Conservation (phyloP, 1,284 basidiomycete genomes). For the Vanrija sp. region DNA sequence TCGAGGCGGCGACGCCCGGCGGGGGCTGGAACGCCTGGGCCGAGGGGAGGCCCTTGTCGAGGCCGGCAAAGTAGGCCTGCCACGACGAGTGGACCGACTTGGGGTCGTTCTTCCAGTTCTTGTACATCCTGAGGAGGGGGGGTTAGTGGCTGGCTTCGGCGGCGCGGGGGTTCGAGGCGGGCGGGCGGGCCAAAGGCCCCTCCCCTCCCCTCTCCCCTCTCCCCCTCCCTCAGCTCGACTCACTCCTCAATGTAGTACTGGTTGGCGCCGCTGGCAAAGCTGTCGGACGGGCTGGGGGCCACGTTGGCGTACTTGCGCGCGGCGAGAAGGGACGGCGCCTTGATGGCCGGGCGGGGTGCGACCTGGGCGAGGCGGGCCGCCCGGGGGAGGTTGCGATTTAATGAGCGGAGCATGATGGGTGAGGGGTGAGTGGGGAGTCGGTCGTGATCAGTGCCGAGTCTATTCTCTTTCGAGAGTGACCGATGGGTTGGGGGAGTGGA, state of each 20-base stretch:
- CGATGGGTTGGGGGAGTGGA: not conserved
- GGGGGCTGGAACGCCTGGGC: constrained; percentile 80
- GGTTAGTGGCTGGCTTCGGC: not conserved
- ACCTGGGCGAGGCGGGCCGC: constrained; percentile 10
- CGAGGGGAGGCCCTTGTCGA: constrained; percentile 83
- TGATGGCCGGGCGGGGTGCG: constrained; percentile 1
- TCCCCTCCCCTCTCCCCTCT: not conserved
- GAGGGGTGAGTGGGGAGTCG: not conserved
- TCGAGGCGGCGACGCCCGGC: constrained; percentile 57
- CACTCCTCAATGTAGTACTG: constrained; percentile 88
- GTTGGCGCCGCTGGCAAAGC: constrained; percentile 86
- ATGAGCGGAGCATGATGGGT: constrained; percentile 27
- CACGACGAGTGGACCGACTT: constrained; percentile 90
- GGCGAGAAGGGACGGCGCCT: constrained; percentile 1
- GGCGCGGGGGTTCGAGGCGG: too few relatives aligned
- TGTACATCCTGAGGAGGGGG: constrained; percentile 67
- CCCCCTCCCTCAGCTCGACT: constrained; percentile 19
- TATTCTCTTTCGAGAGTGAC: not conserved
- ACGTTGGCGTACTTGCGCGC: constrained; percentile 34
- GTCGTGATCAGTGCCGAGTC: too few relatives aligned
- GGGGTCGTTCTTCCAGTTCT: constrained; percentile 84
- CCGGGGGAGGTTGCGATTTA: constrained; percentile 24
- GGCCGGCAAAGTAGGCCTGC: constrained; percentile 89
- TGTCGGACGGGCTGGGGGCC: constrained; percentile 48
- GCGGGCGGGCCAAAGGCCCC: too few relatives aligned